phyloP scores from a whole-genome alignment of 1,284 basidiomycete genomes.

The Ceratobasidium sp. region DNA sequence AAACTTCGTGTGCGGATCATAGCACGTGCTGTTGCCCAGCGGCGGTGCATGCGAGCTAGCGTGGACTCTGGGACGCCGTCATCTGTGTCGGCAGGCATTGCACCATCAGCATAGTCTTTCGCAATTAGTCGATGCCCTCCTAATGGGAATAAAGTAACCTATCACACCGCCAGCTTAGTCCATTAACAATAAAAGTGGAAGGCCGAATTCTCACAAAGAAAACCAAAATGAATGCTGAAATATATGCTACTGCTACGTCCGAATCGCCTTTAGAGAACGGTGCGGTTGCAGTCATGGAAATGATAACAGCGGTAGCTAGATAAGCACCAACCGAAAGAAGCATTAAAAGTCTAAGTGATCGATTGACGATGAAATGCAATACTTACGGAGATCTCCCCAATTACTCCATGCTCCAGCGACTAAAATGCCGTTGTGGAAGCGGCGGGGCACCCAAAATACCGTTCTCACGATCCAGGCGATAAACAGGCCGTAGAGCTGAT shows the following conservation, averaged over 20 bases:
- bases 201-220: constrained; percentile 52
- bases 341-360: neutral
- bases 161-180: neutral
- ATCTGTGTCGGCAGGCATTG: constrained; percentile 54
- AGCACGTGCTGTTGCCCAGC: constrained; percentile 39
- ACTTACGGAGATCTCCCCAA: constrained; percentile 71
- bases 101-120: constrained; percentile 66
- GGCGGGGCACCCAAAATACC: constrained; percentile 78
- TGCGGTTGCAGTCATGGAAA: constrained; percentile 60
- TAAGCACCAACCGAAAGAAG: neutral
- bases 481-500: constrained; percentile 60
- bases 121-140: constrained; percentile 62
- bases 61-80: constrained; percentile 55
- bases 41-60: neutral
- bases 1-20: constrained; percentile 41
- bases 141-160: constrained; percentile 70
- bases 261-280: constrained; percentile 65
- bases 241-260: constrained; percentile 70
- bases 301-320: constrained; percentile 67
- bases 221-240: constrained; percentile 57
- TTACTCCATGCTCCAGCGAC: constrained; percentile 72
- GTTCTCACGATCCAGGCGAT: constrained; percentile 66
- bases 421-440: constrained; percentile 73
- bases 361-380: neutral
- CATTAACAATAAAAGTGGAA: neutral